Evolutionary conservation across 2,329 filamentous ascomycete species (phyloP).

Genomic region (Paraconiothyrium brasiliense): DNA sequence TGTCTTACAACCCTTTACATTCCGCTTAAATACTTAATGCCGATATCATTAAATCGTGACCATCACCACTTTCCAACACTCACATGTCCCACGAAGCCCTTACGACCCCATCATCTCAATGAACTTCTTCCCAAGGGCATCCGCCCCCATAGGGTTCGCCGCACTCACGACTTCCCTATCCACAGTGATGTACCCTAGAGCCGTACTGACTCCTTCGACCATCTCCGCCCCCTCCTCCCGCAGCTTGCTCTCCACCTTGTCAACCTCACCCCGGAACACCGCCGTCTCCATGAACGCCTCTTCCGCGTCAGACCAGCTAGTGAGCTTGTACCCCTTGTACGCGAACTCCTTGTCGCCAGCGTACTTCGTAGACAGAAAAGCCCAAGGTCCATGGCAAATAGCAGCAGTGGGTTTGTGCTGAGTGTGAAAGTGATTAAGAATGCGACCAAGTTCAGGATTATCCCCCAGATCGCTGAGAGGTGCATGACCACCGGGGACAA

Average conservation of each 20-base stretch:
- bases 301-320: conserved; percentile 57
- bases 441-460: conserved; percentile 54
- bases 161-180: conserved; percentile 53
- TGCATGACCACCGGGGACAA: conserved; percentile 59
- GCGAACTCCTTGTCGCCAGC: conserved; percentile 49
- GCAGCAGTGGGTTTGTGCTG: conserved; percentile 55
- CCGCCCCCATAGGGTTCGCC: conserved; percentile 46
- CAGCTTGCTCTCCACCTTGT: conserved; percentile 54
- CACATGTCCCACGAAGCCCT: neutral
- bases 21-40: too few species aligned
- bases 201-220: conserved; percentile 53
- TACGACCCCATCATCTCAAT: conserved; percentile 40
- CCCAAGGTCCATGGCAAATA: conserved; percentile 60
- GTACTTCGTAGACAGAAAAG: conserved; percentile 54
- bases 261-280: conserved; percentile 52
- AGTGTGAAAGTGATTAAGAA: conserved; percentile 53
- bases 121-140: conserved; percentile 44
- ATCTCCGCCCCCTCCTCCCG: conserved; percentile 55
- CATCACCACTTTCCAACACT: too few species aligned
- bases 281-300: conserved; percentile 58
- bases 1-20: too few species aligned
- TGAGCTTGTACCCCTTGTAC: conserved; percentile 59
- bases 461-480: conserved; percentile 55
- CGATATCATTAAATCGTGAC: too few species aligned
- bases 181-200: conserved; percentile 54